Base-by-base conservation (phyloP, 1,139 yeast species). In the Suhomyces bokatorum region DNA sequence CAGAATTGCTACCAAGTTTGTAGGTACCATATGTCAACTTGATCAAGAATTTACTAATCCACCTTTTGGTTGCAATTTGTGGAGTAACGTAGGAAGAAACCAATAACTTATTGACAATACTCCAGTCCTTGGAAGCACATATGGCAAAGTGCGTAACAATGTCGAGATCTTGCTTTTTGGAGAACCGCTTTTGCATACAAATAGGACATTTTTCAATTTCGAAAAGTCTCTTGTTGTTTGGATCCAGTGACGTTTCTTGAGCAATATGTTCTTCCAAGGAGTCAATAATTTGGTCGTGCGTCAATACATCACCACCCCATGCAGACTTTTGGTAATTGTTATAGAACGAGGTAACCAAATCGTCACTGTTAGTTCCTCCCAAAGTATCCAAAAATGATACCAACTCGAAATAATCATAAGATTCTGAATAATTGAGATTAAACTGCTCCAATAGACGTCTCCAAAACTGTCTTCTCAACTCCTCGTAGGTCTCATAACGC, bases 11-110 rank as follows among this genome's bases (percentile, higher is more conserved):
- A 1, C 99, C 99, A 27, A 91, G 67, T 39, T 84, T 81, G 61
- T 90, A 87, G 54, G 86, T 85, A 0, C 99, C 99, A 60, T 89
- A 90, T 0, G 95, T 87, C 38, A 93, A 69, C 59, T 89, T 91
- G 44, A 90, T 86, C 48, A 90, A 70, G 3, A 87, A 78, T 57
- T 87, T 89, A 6, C 91, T 78, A 55, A 87, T 88, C 98, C 98
- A 90, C 51, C 93, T 80, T 54, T 87, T 83, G 3, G 93, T 80
- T 0, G 98, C 98, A 53, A 85, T 81, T 45, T 81, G 85, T 0
- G 95, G 80, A 0, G 97, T 81, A 1, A 88, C 93, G 59, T 82
- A 91, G 1, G 85, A 75, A 4, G 88, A 80, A 47, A 83, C 81
- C 33, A 87, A 65, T 14, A 87, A 62, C 53, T 83, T 80, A 50